These are phyloP conservation scores for Echium plantagineum DNA, from an alignment of 257 asterid species.

Conservation along the genomic window DNA sequence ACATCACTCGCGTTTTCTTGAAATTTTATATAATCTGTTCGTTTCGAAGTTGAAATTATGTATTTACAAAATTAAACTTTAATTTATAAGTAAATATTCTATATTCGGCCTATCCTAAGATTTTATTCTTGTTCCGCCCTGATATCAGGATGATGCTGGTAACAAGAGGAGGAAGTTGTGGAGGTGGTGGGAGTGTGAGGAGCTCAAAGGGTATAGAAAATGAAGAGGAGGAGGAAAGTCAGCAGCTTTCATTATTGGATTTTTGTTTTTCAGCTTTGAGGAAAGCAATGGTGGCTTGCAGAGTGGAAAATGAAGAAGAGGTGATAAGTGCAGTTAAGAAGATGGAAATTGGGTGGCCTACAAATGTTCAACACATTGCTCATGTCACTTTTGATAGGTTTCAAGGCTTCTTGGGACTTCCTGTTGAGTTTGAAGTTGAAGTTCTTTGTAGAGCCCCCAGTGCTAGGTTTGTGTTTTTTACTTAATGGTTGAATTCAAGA, in stretches of 20 bases:
- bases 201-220: neutral
- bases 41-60: too few relatives aligned
- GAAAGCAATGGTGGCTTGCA: slow-evolving; percentile 90
- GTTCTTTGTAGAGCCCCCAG: slow-evolving; percentile 85
- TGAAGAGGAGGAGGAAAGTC: slow-evolving; percentile 19
- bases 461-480: slow-evolving; percentile 50
- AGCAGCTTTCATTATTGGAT: slow-evolving; percentile 55
- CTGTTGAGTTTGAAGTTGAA: slow-evolving; percentile 84
- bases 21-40: too few relatives aligned
- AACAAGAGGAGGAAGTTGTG: slow-evolving; percentile 49
- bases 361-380: slow-evolving; percentile 74
- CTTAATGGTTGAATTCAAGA: neutral
- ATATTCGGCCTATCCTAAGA: too few relatives aligned
- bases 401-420: slow-evolving; percentile 88
- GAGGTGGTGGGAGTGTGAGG: slow-evolving; percentile 14
- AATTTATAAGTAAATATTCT: too few relatives aligned
- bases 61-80: too few relatives aligned
- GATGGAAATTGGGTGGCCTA: slow-evolving; percentile 97
- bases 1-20: too few relatives aligned
- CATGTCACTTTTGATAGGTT: slow-evolving; percentile 95
- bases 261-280: slow-evolving; percentile 66
- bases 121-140: too few relatives aligned
- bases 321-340: slow-evolving; percentile 48
- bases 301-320: slow-evolving; percentile 50
- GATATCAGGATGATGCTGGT: slow-evolving; percentile 48